Base-by-base conservation (phyloP, 331 rosid species). In the Prunus yedoensis region DNA sequence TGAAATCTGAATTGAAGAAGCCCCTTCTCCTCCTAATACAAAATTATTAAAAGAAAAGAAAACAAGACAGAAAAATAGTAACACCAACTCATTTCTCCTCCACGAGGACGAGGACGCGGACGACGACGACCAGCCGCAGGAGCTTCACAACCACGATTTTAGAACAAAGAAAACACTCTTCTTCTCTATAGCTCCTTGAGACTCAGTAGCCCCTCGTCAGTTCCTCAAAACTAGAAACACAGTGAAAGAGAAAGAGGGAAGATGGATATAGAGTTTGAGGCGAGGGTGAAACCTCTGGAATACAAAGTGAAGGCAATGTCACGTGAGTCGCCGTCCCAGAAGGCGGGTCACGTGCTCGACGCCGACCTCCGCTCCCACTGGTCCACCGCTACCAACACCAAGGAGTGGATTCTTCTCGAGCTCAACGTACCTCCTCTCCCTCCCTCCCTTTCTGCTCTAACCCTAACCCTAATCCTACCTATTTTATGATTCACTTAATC, bases 351-450 rank as follows among this genome's bases (percentile, higher is more conserved):
- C 75, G 94, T 93, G 52, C 96, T 91, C 77, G 98, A 93, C 83
- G 50, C 90, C 56, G 96, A 93, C 92, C 97, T 93, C 75, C 97
- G 98, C 62, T 74, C 87, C 20, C 96, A 93, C 85, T 93, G 98
- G 98, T 93, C 98, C 85, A 85, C 96, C 79, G 90, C 91, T 21
- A 91, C 97, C 79, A 93, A 93, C 74, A 93, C 98, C 75, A 93
- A 93, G 70, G 97, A 93, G 72, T 93, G 96, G 98, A 93, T 93
- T 76, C 85, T 93, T 16, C 97, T 93, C 66, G 93, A 93, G 66
- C 94, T 93, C 75, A 87, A 85, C 45, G 97, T 93, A 54, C 56
- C 53, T 71, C 71, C 21, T 53, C 56, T 28, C 16, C 14, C 15
- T 0, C 43, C 12, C 27, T 2, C 45, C 11, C n/a, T 20, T 35